Percentiles rank a stretch among this genome's conserved stretches.
Evolutionary conservation across 2,329 filamentous ascomycete genomes (phyloP).

Genomic region (Trichoderma semiorbis): DNA sequence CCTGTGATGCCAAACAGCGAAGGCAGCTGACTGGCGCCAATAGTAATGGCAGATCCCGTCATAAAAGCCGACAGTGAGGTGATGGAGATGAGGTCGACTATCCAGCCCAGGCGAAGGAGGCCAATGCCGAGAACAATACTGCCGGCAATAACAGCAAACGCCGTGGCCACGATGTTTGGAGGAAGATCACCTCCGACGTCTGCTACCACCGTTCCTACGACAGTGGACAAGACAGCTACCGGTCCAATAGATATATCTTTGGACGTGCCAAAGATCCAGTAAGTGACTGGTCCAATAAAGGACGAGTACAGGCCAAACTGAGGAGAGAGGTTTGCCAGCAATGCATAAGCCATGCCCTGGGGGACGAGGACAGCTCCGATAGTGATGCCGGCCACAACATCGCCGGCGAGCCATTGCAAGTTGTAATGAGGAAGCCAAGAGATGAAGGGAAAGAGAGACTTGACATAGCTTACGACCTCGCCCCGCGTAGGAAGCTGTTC

Average conservation of each 20-base stretch:
- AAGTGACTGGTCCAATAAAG: slow-evolving; percentile 90
- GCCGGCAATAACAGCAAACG: slow-evolving; percentile 74
- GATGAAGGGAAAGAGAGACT: slow-evolving; percentile 79
- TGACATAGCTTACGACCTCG: slow-evolving; percentile 58
- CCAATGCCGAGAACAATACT: slow-evolving; percentile 76
- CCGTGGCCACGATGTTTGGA: slow-evolving; percentile 69
- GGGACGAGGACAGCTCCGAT: slow-evolving; percentile 76
- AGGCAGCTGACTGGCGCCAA: slow-evolving; percentile 79
- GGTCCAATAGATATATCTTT: slow-evolving; percentile 98
- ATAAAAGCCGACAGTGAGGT: slow-evolving; percentile 92
- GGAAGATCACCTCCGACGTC: slow-evolving; percentile 57
- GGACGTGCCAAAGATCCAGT: slow-evolving; percentile 97
- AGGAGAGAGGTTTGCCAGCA: slow-evolving; percentile 72
- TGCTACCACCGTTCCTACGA: slow-evolving; percentile 77
- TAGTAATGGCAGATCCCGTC: slow-evolving; percentile 91
- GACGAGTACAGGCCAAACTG: slow-evolving; percentile 83
- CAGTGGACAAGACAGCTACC: slow-evolving; percentile 90
- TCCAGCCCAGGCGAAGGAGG: slow-evolving; percentile 76
- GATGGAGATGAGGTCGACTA: slow-evolving; percentile 90
- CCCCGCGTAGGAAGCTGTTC: slow-evolving; percentile 57
- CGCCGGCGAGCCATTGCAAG: slow-evolving; percentile 79
- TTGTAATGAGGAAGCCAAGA: slow-evolving; percentile 93
- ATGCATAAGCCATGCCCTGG: slow-evolving; percentile 93
- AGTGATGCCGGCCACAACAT: slow-evolving; percentile 72
- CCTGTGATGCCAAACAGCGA: slow-evolving; percentile 74